Base-by-base conservation (phyloP, 148 eudicot species). In the Fagopyrum homotropicum region DNA sequence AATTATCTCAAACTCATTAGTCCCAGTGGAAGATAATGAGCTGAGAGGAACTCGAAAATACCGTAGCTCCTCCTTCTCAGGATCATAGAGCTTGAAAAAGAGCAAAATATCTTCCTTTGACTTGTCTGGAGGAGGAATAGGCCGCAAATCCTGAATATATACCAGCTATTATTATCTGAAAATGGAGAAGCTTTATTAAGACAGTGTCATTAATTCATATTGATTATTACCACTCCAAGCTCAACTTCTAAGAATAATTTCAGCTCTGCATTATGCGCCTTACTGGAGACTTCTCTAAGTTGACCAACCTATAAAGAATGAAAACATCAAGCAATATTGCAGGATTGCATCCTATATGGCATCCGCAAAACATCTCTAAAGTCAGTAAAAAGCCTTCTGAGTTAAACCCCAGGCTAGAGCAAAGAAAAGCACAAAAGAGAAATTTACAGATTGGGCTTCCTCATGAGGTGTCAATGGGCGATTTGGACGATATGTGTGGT, bases 401-500 rank as follows among this genome's bases (percentile, higher is more conserved):
- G 46, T 30, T 61, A 5, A 43, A 43, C 15, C 71, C 17, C 71
- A 15, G 15, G 19, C 47, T 66, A 47, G 61, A 17, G 43, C 40
- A 29, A 64, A 66, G 49, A 16, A 45, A 59, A 68, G 50, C 47
- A 44, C 44, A 59, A 29, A 4, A 4, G 7, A 76, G 73, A 59
- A 14, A 63, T 45, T 80, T 86, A 93, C 98, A 76, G 93, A 84
- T 76, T 93, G 98, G 69, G 85, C 60, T 85, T 90, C 93, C 82
- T 93, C 98, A 30, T 66, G 52, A n/a, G 81, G 79, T 40, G 93
- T 87, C 79, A 93, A 84, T 29, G 98, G 98, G 49, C 96, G 88
- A 84, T 90, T 86, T 22, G 98, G 98, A 43, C 96, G 86, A 79
- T 87, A 93, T 64, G 98, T 93, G 79, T 93, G 96, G 79, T 93